These are phyloP conservation scores for Blastomyces gilchristii DNA, from an alignment of 2,329 filamentous ascomycete species.

Conservation along the genomic window DNA sequence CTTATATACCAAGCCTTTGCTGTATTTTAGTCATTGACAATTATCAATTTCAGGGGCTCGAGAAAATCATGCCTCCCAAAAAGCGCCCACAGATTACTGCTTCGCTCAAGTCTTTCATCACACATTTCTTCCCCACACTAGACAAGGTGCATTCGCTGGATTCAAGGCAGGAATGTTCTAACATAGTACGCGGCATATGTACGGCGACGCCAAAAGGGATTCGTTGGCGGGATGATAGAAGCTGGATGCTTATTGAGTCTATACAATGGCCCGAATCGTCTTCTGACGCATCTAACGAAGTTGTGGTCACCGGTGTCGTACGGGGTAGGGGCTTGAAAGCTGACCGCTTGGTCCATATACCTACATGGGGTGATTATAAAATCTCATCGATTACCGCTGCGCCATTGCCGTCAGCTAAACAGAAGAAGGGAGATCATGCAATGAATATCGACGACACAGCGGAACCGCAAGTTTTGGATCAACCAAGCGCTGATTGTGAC, in stretches of 20 bases:
- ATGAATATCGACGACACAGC: slow-evolving; percentile 59
- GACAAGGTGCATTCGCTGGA: slow-evolving; percentile 87
- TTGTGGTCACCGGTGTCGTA: slow-evolving; percentile 72
- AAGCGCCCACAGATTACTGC: slow-evolving; percentile 63
- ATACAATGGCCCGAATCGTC: slow-evolving; percentile 57
- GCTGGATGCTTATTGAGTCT: slow-evolving; percentile 87
- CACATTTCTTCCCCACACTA: slow-evolving; percentile 84
- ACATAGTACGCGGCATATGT: slow-evolving; percentile 82
- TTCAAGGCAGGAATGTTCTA: slow-evolving; percentile 79
- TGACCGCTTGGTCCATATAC: slow-evolving; percentile 79
- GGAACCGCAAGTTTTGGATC: slow-evolving; percentile 48
- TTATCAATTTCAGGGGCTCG: slow-evolving; percentile 44
- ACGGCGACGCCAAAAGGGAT: slow-evolving; percentile 87
- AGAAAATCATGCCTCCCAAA: slow-evolving; percentile 69
- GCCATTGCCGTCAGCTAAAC: slow-evolving; percentile 50
- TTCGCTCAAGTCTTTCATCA: slow-evolving; percentile 85
- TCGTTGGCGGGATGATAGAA: slow-evolving; percentile 88
- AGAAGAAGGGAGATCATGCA: slow-evolving; percentile 46
- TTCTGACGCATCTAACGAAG: slow-evolving; percentile 39
- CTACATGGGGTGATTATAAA: slow-evolving; percentile 90
- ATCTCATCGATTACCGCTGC: slow-evolving; percentile 79
- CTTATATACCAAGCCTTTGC: neutral
- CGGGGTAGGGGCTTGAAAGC: slow-evolving; percentile 80
- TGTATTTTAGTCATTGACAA: neutral
- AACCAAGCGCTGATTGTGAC: slow-evolving; percentile 69